Evolutionary conservation across 2,329 filamentous ascomycete species (phyloP), one percentile per base, ranked within the genome.

Genomic region (Ustilaginoidea virens): DNA sequence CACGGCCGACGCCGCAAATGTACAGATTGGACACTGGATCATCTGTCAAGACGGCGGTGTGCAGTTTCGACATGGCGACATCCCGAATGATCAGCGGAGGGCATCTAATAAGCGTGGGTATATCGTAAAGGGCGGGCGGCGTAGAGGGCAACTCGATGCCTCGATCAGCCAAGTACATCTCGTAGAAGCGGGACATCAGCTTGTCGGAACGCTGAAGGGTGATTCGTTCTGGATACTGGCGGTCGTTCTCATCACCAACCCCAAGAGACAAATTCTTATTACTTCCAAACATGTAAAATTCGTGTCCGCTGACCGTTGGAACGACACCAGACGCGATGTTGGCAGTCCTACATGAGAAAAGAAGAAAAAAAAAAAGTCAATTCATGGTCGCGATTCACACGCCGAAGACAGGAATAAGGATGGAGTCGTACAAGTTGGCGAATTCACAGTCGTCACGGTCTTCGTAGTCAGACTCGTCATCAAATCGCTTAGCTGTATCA

Each of bases 201-300:
- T 82, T 73, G 15, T 81, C 74, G 0, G 90, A 83, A 11, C 87
- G 73, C 31, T 73, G 69, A 19, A 96, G 53, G 18, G 65, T 60
- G 8, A 94, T 73, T 7, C 83, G 78, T 49, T 96, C 90, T 0
- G 90, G 90, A 43, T 79, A 92, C 38, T 96, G 86, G 3, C 90
- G 74, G 47, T 98, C 87, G 48, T 94, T 85, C 44, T 92, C 79
- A 46, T 98, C 86, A n/a, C 86, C 86, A 35, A 96, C 77, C 2
- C 90, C 90, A 14, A 98, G 67, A 0, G 81, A 90, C 7, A 92
- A 56, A 41, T 98, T 98, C 46, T 90, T 92, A 55, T 94, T 98
- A 53, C 86, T 96, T 28, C 90, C 90, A 53, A 96, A 94, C 1
- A 83, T 78, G 44, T 83, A 96, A 1, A 94, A 59, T 46, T 98